These are phyloP conservation scores for Agroathelia rolfsii DNA, from an alignment of 1,284 basidiomycete genomes.

Conservation along the genomic window DNA sequence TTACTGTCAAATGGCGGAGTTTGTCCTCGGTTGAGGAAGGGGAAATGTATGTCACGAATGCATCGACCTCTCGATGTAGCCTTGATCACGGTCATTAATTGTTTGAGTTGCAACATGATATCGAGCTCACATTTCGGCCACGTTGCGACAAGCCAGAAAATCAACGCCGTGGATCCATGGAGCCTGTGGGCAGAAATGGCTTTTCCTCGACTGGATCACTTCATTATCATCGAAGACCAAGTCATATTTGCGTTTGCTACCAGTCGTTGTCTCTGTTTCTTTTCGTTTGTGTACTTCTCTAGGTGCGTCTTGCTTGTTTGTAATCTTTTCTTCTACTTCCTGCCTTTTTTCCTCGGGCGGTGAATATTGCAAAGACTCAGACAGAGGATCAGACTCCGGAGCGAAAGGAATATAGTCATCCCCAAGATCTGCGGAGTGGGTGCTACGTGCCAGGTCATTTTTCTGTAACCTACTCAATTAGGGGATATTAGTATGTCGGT, in stretches of 20 bases:
- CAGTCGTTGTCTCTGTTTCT: constrained; percentile 17
- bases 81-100: constrained; percentile 26
- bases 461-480: too few species aligned
- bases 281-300: too few species aligned
- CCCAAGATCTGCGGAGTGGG: too few species aligned
- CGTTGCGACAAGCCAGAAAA: constrained; percentile 11
- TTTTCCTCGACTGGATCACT: constrained; percentile 48
- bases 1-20: constrained; percentile 68
- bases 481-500: too few species aligned
- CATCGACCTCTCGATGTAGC: constrained; percentile 76
- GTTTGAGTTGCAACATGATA: constrained; percentile 1
- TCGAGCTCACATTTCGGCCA: constrained; percentile 12
- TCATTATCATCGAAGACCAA: constrained; percentile 36
- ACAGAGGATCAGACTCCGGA: too few species aligned
- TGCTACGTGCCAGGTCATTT: too few species aligned
- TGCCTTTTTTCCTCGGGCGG: too few species aligned
- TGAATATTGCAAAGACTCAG: too few species aligned
- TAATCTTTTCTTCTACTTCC: too few species aligned
- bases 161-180: constrained; percentile 78
- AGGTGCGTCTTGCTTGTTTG: too few species aligned
- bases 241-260: constrained; percentile 33
- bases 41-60: constrained; percentile 82
- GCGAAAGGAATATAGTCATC: too few species aligned
- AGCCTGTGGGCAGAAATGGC: constrained; percentile 49
- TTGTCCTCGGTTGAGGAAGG: constrained; percentile 83